These are phyloP conservation scores for Teratosphaeria nubilosa DNA, from an alignment of 2,329 filamentous ascomycete genomes.

Conservation along the genomic window DNA sequence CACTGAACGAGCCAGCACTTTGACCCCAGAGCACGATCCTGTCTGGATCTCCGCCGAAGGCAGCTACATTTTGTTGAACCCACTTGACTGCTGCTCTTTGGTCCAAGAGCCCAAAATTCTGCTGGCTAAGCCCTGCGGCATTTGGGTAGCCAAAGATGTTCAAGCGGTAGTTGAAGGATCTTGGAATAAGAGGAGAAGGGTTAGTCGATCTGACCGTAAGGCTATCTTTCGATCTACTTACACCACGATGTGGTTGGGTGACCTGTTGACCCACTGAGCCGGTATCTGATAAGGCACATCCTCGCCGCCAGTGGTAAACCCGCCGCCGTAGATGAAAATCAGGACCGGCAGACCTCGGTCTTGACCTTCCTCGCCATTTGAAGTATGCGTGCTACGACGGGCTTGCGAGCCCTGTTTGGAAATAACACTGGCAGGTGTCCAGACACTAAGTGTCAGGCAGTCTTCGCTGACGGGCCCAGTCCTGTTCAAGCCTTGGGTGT, in stretches of 20 bases:
- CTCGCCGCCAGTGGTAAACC: conserved; percentile 34
- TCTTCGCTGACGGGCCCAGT: conserved; percentile 30
- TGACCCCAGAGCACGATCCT: conserved; percentile 32
- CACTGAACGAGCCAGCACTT: conserved; percentile 21
- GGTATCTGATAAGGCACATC: conserved; percentile 39
- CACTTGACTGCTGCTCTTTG: conserved; percentile 29
- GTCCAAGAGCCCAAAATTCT: conserved; percentile 31
- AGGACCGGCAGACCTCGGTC: conserved; percentile 32
- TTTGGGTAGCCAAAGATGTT: conserved; percentile 32
- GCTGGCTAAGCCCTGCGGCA: conserved; percentile 21
- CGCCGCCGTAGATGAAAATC: conserved; percentile 41
- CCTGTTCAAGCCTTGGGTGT: conserved; percentile 19
- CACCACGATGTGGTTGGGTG: conserved; percentile 5
- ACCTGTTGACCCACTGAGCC: conserved; percentile 32
- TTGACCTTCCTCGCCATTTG: background rate
- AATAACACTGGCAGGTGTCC: conserved; percentile 28
- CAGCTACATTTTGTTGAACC: conserved; percentile 30
- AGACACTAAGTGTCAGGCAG: conserved; percentile 38
- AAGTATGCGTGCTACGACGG: background rate
- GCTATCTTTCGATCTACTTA: too few relatives aligned
- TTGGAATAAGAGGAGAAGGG: too few relatives aligned
- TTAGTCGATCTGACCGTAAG: too few relatives aligned
- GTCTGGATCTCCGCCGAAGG: conserved; percentile 30
- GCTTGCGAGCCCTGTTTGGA: background rate
- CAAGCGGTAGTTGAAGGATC: conserved; percentile 25